Percentiles rank a stretch among this genome's conserved stretches.
Evolutionary conservation across 257 asterid species (phyloP).

Genomic region (Verbascum thapsus): DNA sequence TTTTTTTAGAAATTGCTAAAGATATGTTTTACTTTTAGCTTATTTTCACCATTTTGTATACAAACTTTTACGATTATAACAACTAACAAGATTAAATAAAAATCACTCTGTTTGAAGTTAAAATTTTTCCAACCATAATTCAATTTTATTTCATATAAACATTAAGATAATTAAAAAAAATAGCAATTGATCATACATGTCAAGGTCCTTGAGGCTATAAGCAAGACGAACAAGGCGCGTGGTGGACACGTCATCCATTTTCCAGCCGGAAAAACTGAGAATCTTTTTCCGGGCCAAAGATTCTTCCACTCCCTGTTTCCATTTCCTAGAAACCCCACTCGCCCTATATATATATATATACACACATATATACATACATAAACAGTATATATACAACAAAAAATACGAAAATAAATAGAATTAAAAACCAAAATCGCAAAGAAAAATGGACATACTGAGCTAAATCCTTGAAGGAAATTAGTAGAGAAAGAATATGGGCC

Average conservation of each 20-base stretch:
- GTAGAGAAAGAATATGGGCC: slow-evolving; percentile 59
- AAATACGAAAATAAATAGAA: neutral
- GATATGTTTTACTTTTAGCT: no score
- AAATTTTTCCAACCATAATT: no score
- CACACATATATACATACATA: neutral
- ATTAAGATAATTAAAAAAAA: neutral
- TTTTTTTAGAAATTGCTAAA: no score
- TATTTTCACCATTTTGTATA: no score
- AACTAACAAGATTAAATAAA: no score
- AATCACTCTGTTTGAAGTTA: no score
- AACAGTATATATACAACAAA: neutral
- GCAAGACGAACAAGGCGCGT: slow-evolving; percentile 61
- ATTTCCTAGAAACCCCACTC: slow-evolving; percentile 58
- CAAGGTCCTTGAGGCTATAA: slow-evolving; percentile 65
- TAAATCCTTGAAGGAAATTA: slow-evolving; percentile 70
- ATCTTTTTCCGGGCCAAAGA: slow-evolving; percentile 52
- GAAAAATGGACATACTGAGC: slow-evolving; percentile 49
- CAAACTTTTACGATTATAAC: no score
- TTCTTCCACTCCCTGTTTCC: slow-evolving; percentile 66
- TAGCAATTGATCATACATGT: slow-evolving; percentile 47
- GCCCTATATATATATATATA: slow-evolving; percentile 36
- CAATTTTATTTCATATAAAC: neutral
- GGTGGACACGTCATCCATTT: slow-evolving; percentile 59
- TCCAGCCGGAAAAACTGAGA: slow-evolving; percentile 70
- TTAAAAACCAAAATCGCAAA: neutral